phyloP scores from a whole-genome alignment of 2,329 filamentous ascomycete genomes.

The Biscogniauxia sp. region DNA sequence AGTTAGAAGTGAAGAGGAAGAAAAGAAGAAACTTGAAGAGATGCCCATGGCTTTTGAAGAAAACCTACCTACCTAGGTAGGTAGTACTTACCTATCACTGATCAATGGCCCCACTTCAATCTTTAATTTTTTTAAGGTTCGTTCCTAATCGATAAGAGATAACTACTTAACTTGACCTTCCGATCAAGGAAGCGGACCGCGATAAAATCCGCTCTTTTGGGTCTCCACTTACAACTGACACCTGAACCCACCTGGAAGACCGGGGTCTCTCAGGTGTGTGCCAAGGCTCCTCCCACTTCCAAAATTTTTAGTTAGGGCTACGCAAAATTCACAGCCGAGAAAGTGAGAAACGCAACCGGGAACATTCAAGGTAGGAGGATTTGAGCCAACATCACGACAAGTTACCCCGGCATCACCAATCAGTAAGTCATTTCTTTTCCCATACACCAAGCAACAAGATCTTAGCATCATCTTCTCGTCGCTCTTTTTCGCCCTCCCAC shows the following conservation, averaged over 20 bases:
- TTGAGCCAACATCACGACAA: conserved; percentile 27
- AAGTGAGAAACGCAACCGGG: conserved; percentile 13
- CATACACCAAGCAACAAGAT: conserved; percentile 4
- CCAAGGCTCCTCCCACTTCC: conserved; percentile 3
- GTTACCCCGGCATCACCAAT: conserved; percentile 20
- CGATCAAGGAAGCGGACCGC: not conserved
- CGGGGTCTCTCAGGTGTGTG: not conserved
- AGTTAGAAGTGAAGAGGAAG: conserved; percentile 8
- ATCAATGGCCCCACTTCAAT: conserved; percentile 1
- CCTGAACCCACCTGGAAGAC: not conserved
- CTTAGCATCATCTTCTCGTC: not conserved
- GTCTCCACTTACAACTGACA: no score
- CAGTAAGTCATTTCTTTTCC: conserved; percentile 21
- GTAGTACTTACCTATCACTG: no score
- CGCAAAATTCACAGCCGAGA: conserved; percentile 22
- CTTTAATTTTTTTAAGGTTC: not conserved
- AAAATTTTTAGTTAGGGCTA: conserved; percentile 26
- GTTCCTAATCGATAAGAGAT: no score
- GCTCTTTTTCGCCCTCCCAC: not conserved
- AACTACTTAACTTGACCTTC: no score
- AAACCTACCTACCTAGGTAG: no score
- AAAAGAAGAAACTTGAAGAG: not conserved
- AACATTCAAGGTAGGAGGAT: conserved; percentile 29
- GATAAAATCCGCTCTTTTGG: not conserved
- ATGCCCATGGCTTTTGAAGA: no score